Evolutionary conservation across 2,329 filamentous ascomycete genomes (phyloP), one percentile per base, ranked within the genome.

Genomic region (Epichloe hybrida): DNA sequence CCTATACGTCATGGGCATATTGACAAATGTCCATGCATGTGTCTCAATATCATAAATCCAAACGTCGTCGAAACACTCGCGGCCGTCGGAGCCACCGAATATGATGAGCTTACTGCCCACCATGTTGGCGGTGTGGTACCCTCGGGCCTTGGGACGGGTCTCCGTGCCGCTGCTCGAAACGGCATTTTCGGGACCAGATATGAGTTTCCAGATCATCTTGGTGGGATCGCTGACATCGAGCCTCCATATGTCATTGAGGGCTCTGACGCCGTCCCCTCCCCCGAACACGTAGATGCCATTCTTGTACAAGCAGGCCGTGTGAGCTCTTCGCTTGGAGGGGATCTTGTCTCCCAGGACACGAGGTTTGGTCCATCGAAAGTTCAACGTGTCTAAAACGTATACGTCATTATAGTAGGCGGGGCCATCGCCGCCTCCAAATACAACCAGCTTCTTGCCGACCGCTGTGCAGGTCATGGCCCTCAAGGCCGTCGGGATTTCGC

Each of bases 41-140:
- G 71, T 74, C 48, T 85, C 81, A 5, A 84, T 76, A 61, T 86
- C 81, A 66, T 84, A 85, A 34, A 86, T 77, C 82, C 82, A 86
- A 40, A 86, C 81, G 59, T 86, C 82, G 61, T 81, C 76, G 66
- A 86, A 86, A 66, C 82, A 86, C 65, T 85, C 81, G 48, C 79
- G 80, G 56, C 82, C 82, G 62, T 86, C 82, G 3, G 79, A 83
- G 36, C 82, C 82, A 39, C 82, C 82, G 62, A 78, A 85, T 58
- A 86, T 80, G 63, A 86, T 84, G 54, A 86, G 75, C 67, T 86
- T 86, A 65, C 75, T 76, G 55, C 81, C 81, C 41, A 85, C 81
- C 75, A 86, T 84, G 62, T 85, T 86, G 55, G 82, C 81, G 4
- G 82, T 85, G 63, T 86, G 82, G 61, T 86, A 86, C 48, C 82